Conservation (phyloP, 2,329 filamentous ascomycete genomes). For the Dactylella cylindrospora region DNA sequence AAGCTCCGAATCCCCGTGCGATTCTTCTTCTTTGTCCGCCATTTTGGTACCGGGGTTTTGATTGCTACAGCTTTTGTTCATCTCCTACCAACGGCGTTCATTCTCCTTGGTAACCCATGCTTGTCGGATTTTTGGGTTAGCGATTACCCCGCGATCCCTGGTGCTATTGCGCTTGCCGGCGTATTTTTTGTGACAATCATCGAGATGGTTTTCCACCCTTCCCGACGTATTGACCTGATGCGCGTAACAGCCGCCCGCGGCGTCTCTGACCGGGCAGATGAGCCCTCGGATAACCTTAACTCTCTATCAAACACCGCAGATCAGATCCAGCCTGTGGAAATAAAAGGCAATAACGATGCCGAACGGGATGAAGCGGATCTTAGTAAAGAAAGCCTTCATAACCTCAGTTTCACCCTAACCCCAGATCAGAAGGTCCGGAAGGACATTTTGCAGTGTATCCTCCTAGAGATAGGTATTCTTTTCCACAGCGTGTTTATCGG, state of each 20-base stretch:
- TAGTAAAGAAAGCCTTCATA: conserved; percentile 44
- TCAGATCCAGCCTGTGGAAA: too few relatives aligned
- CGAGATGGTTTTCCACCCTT: conserved; percentile 59
- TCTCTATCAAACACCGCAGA: too few relatives aligned
- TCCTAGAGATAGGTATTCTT: conserved; percentile 75
- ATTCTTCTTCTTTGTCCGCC: conserved; percentile 68
- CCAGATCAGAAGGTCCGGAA: conserved; percentile 59
- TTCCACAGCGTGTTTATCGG: conserved; percentile 74
- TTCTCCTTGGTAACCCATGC: conserved; percentile 67
- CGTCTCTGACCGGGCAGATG: too few relatives aligned
- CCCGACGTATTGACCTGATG: neutral
- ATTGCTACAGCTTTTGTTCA: conserved; percentile 83
- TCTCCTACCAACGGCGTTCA: conserved; percentile 68
- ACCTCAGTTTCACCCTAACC: conserved; percentile 30
- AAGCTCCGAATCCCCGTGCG: conserved; percentile 61
- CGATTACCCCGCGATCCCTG: conserved; percentile 56
- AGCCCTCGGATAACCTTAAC: too few relatives aligned
- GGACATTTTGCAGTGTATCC: conserved; percentile 70
- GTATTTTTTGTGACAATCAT: conserved; percentile 58
- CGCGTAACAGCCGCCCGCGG: neutral
- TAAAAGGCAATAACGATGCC: too few relatives aligned
- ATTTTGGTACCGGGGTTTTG: conserved; percentile 79
- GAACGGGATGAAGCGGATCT: conserved; percentile 47
- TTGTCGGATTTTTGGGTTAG: conserved; percentile 55
- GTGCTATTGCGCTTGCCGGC: conserved; percentile 55